Evolutionary conservation across 345 rosid genomes (phyloP).

Genomic region (Dovyalis caffra): DNA sequence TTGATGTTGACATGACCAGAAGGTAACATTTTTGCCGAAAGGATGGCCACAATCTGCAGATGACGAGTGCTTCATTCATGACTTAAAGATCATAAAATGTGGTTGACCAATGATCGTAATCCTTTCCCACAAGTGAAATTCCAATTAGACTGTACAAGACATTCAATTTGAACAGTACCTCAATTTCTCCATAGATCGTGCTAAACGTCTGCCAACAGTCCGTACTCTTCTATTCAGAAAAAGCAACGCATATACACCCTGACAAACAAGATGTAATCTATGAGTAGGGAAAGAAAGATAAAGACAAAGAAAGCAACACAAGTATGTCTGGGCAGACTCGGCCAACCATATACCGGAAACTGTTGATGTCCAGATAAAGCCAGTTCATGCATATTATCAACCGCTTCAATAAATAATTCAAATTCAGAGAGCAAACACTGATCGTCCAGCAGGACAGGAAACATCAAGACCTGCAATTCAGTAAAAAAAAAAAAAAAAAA

Average conservation of each 20-base stretch:
- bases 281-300: slow-evolving; percentile 17
- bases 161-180: slow-evolving; percentile 46
- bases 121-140: neutral
- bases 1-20: neutral
- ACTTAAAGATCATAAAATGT: too few species aligned
- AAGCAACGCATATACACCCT: slow-evolving; percentile 92
- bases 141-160: neutral
- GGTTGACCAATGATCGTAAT: too few species aligned
- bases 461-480: slow-evolving; percentile 82
- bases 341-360: slow-evolving; percentile 64
- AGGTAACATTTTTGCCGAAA: neutral
- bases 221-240: slow-evolving; percentile 93
- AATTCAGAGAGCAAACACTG: slow-evolving; percentile 70
- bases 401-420: slow-evolving; percentile 80
- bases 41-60: neutral
- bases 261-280: slow-evolving; percentile 17
- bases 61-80: neutral
- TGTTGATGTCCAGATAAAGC: slow-evolving; percentile 87
- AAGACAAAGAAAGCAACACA: neutral
- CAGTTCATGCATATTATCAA: slow-evolving; percentile 88
- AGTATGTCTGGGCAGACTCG: slow-evolving; percentile 1
- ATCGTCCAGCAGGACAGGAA: slow-evolving; percentile 80
- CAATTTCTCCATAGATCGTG: slow-evolving; percentile 84
- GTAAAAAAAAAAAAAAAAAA: slow-evolving; percentile 9
- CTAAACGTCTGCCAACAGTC: slow-evolving; percentile 74